These are phyloP conservation scores for Polytolypa hystricis DNA, from an alignment of 2,329 filamentous ascomycete species.

Conservation along the genomic window DNA sequence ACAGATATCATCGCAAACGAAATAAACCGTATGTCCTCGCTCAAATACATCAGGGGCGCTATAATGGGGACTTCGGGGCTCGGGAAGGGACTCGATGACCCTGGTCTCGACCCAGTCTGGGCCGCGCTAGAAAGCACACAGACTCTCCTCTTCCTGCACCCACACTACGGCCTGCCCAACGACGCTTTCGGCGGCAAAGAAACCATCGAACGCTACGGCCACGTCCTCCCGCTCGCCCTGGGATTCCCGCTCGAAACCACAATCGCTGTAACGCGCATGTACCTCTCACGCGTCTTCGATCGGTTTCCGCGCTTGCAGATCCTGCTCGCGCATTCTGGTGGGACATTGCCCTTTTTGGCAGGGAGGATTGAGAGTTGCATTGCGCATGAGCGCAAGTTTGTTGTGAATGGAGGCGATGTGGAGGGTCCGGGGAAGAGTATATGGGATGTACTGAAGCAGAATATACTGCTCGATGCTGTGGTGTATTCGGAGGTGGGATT, in stretches of 20 bases:
- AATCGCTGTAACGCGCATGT: slow-evolving; percentile 78
- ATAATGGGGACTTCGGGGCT: slow-evolving; percentile 79
- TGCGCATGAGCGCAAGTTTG: slow-evolving; percentile 66
- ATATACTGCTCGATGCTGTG: slow-evolving; percentile 72
- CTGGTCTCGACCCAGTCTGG: slow-evolving; percentile 60
- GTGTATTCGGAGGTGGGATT: slow-evolving; percentile 46
- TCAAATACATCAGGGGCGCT: slow-evolving; percentile 67
- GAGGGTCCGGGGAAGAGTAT: slow-evolving; percentile 47
- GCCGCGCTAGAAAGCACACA: slow-evolving; percentile 52
- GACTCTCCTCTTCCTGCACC: slow-evolving; percentile 72
- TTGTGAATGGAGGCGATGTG: slow-evolving; percentile 50
- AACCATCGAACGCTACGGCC: slow-evolving; percentile 61
- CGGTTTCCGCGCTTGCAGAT: slow-evolving; percentile 57
- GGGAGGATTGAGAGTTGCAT: slow-evolving; percentile 83
- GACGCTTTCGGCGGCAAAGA: slow-evolving; percentile 71
- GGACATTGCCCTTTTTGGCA: slow-evolving; percentile 78
- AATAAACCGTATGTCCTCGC: slow-evolving; percentile 48
- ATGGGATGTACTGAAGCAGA: slow-evolving; percentile 57
- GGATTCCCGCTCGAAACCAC: slow-evolving; percentile 91
- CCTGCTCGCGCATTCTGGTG: slow-evolving; percentile 77
- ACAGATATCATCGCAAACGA: slow-evolving; percentile 50
- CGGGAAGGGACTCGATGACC: slow-evolving; percentile 70
- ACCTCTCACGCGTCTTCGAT: slow-evolving; percentile 77
- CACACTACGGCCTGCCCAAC: slow-evolving; percentile 78
- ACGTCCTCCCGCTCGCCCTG: slow-evolving; percentile 73